Conservation (phyloP, 2,329 filamentous ascomycete genomes). For the Penicillium sp. region DNA sequence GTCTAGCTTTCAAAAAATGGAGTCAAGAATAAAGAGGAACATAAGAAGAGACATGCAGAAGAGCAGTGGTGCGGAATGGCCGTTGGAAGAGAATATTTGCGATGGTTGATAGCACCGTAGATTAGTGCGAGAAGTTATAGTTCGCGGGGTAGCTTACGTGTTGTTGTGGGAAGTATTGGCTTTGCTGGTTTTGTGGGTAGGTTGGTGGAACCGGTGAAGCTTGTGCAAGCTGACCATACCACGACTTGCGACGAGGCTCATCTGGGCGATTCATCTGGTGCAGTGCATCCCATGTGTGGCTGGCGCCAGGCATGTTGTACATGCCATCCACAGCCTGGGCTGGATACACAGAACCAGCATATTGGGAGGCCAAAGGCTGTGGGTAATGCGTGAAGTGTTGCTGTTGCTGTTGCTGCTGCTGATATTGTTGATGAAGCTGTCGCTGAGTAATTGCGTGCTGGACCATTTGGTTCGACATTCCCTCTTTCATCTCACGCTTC, state of each 20-base stretch:
- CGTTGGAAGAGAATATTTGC: no score
- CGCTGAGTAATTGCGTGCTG: slow-evolving; percentile 66
- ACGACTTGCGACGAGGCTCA: slow-evolving; percentile 30
- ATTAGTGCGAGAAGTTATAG: slow-evolving; percentile 21
- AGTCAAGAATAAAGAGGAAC: background rate
- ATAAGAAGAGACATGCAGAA: background rate
- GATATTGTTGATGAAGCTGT: slow-evolving; percentile 50
- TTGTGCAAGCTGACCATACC: slow-evolving; percentile 29
- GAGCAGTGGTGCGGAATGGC: no score
- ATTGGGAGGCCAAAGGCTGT: slow-evolving; percentile 19
- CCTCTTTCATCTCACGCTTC: slow-evolving; percentile 63
- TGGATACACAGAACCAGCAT: slow-evolving; percentile 14
- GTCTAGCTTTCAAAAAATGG: no score
- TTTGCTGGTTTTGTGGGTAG: slow-evolving; percentile 28
- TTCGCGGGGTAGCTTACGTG: slow-evolving; percentile 19
- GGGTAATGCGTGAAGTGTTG: slow-evolving; percentile 46
- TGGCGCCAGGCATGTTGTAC: slow-evolving; percentile 33
- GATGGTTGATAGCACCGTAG: no score
- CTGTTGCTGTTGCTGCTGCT: slow-evolving; percentile 46
- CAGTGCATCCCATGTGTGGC: slow-evolving; percentile 33
- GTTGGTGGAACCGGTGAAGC: slow-evolving; percentile 18
- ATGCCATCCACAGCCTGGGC: slow-evolving; percentile 22
- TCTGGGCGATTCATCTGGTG: slow-evolving; percentile 27
- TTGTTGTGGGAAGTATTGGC: slow-evolving; percentile 24
- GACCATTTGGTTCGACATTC: slow-evolving; percentile 63